phyloP scores from a whole-genome alignment of 1,284 basidiomycete genomes.

The Abortiporus biennis region DNA sequence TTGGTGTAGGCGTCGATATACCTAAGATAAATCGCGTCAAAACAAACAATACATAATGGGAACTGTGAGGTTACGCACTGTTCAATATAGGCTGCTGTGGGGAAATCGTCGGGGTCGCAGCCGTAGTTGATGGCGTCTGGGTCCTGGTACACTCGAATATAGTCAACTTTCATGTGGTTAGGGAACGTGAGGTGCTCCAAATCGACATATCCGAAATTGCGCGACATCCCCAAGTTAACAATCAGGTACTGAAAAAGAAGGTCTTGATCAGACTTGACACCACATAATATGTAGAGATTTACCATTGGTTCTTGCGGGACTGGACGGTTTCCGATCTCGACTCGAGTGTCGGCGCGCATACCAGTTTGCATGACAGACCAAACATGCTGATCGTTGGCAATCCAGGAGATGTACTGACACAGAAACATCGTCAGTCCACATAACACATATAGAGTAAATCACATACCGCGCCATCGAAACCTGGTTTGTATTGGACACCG shows the following conservation, averaged over 20 bases:
- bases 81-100: slow-evolving; percentile 71
- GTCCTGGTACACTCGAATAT: slow-evolving; percentile 78
- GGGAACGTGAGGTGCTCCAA: slow-evolving; percentile 64
- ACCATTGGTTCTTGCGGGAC: slow-evolving; percentile 28
- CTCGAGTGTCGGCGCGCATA: slow-evolving; percentile 48
- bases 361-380: slow-evolving; percentile 76
- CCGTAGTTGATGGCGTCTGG: slow-evolving; percentile 65
- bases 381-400: slow-evolving; percentile 51
- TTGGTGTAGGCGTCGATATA: slow-evolving; percentile 33
- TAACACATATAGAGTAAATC: neutral
- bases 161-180: slow-evolving; percentile 70
- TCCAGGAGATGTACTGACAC: slow-evolving; percentile 78
- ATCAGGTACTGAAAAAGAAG: slow-evolving; percentile 52
- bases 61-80: slow-evolving; percentile 35
- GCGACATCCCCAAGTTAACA: slow-evolving; percentile 69
- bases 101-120: slow-evolving; percentile 76
- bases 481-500: slow-evolving; percentile 25
- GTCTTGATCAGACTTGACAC: slow-evolving; percentile 33
- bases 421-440: neutral
- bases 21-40: slow-evolving; percentile 12
- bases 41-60: neutral
- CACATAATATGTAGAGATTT: slow-evolving; percentile 51
- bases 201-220: slow-evolving; percentile 67
- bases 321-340: slow-evolving; percentile 22
- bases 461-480: slow-evolving; percentile 20